These are phyloP conservation scores for Gardenia jasminoides DNA, from an alignment of 257 asterid species.

Conservation along the genomic window DNA sequence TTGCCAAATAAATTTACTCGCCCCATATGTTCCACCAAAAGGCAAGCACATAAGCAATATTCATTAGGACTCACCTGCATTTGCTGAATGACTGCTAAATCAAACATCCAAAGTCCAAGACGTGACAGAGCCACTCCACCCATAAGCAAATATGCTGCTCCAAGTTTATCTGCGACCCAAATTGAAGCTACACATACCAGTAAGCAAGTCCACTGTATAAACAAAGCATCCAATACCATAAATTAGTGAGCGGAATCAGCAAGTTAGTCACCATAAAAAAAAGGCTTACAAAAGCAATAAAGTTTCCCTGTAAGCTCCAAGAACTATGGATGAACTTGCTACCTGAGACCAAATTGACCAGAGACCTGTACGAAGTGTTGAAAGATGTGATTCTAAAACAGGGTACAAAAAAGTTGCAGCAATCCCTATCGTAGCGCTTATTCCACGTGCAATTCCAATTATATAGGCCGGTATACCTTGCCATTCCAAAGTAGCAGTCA, in stretches of 20 bases:
- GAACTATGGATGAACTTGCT: not conserved
- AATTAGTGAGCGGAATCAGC: not conserved
- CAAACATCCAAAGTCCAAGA: constrained; percentile 96
- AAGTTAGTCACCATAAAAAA: not conserved
- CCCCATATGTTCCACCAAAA: not conserved
- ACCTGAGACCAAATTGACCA: constrained; percentile 99
- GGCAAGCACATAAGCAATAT: not conserved
- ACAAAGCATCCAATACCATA: not conserved
- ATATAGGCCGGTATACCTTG: constrained; percentile 81
- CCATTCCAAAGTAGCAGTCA: constrained; percentile 94
- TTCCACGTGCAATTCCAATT: constrained; percentile 84
- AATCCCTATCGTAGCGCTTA: constrained; percentile 76
- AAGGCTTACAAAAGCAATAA: not conserved
- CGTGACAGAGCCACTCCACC: constrained; percentile 85
- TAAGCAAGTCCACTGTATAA: constrained; percentile 76
- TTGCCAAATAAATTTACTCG: not conserved
- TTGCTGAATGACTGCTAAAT: constrained; percentile 81
- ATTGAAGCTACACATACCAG: constrained; percentile 67
- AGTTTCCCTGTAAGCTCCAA: not conserved
- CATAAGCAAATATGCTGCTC: constrained; percentile 68
- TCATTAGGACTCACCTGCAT: constrained; percentile 61
- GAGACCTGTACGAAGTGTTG: constrained; percentile 74
- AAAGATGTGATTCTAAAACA: constrained; percentile 46
- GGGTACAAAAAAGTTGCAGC: constrained; percentile 82
- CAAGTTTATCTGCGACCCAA: constrained; percentile 37